Percentiles rank a stretch among this genome's conserved stretches.
These are phyloP conservation scores for Sanguinoderma infundibulare DNA, from an alignment of 1,284 basidiomycete species.

Conservation along the genomic window DNA sequence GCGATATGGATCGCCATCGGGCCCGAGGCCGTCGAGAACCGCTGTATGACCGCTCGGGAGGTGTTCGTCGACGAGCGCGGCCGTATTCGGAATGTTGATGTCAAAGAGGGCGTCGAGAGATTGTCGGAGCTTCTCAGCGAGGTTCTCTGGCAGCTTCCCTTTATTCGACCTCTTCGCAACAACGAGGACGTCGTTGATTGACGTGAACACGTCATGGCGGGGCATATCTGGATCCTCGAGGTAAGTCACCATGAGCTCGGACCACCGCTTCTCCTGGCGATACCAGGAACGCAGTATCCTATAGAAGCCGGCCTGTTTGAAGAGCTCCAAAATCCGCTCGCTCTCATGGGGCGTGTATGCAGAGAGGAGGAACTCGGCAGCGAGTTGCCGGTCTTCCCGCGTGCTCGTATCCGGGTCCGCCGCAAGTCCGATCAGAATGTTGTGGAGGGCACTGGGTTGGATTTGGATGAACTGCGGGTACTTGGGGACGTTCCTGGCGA, in stretches of 20 bases:
- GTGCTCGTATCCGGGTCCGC: slow-evolving; percentile 75
- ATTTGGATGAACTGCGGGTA: slow-evolving; percentile 89
- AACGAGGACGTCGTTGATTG: slow-evolving; percentile 66
- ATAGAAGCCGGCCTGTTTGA: slow-evolving; percentile 88
- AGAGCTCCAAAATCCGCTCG: slow-evolving; percentile 69
- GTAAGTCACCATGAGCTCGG: slow-evolving; percentile 71
- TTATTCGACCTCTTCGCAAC: slow-evolving; percentile 49
- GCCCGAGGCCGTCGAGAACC: slow-evolving; percentile 54
- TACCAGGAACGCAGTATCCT: slow-evolving; percentile 87
- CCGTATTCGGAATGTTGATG: slow-evolving; percentile 68
- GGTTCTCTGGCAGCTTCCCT: slow-evolving; percentile 53
- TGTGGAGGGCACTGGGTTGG: slow-evolving; percentile 69
- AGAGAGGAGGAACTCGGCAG: slow-evolving; percentile 94
- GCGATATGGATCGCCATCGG: slow-evolving; percentile 55
- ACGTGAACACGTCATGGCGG: slow-evolving; percentile 65
- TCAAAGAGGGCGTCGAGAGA: slow-evolving; percentile 71
- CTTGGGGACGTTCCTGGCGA: slow-evolving; percentile 96
- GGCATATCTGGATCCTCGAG: slow-evolving; percentile 76
- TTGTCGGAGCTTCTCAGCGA: slow-evolving; percentile 54
- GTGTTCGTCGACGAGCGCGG: slow-evolving; percentile 75
- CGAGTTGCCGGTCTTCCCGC: slow-evolving; percentile 92
- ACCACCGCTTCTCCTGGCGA: slow-evolving; percentile 79
- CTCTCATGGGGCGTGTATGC: slow-evolving; percentile 85
- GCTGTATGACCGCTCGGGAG: slow-evolving; percentile 65
- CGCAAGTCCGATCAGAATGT: slow-evolving; percentile 80